Conservation (phyloP, 306 rosid genomes). For the Corylus heterophylla region DNA sequence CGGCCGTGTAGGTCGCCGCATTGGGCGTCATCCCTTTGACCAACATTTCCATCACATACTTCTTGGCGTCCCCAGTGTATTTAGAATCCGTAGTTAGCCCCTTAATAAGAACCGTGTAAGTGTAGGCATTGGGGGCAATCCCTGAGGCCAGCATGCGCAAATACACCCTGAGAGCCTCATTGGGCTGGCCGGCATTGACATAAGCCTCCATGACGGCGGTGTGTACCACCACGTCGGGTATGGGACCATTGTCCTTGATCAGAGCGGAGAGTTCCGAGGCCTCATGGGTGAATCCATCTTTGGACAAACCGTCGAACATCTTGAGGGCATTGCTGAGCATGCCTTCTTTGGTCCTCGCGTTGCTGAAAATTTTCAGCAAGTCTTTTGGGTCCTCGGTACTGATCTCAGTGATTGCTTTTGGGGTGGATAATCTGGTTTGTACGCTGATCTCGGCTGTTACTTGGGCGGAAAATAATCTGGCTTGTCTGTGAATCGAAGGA, state of each 20-base stretch:
- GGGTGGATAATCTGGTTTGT: no score
- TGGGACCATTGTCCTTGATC: constrained; percentile 74
- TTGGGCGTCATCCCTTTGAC: constrained; percentile 66
- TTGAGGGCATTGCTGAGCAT: constrained; percentile 63
- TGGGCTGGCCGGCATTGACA: constrained; percentile 53
- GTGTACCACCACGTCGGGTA: constrained; percentile 81
- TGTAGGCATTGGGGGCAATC: constrained; percentile 68
- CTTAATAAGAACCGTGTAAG: constrained; percentile 57
- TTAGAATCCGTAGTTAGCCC: constrained; percentile 44
- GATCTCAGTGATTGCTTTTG: no score
- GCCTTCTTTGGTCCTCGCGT: constrained; percentile 57
- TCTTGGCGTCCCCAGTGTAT: constrained; percentile 48
- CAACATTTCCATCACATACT: constrained; percentile 66
- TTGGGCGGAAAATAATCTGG: neutral
- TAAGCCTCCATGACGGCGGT: constrained; percentile 74
- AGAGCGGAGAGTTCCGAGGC: constrained; percentile 66
- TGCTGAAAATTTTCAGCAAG: constrained; percentile 68
- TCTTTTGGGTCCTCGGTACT: constrained; percentile 53
- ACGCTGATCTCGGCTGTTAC: neutral
- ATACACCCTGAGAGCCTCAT: constrained; percentile 65
- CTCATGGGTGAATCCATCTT: constrained; percentile 71
- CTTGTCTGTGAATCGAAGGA: neutral
- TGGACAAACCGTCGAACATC: constrained; percentile 93
- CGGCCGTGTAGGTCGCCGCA: constrained; percentile 51
- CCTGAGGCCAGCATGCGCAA: constrained; percentile 76